Base-by-base conservation (phyloP, 106 monocot genomes). In the Dioscorea zingiberensis region DNA sequence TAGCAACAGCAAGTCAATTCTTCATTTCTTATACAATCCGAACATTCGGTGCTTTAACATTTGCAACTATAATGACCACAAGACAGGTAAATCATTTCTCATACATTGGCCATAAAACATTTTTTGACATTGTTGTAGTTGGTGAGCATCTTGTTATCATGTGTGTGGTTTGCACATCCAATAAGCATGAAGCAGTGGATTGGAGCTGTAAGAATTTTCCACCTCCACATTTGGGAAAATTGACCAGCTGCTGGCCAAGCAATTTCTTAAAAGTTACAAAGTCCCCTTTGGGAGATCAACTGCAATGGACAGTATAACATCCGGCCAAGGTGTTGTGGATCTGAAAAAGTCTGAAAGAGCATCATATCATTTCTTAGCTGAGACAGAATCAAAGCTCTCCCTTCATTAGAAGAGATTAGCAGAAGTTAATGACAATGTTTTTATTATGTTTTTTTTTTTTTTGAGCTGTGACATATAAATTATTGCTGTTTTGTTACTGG, bases 31-130 rank as follows among this genome's bases (percentile, higher is more conserved):
- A 98, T 47, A 98, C 97, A 5, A 98, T 98, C 27, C 83, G 97
- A 68, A 92, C 91, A 38, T 98, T 98, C 64, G 97, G 97, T 27
- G 92, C 97, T 77, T 86, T 98, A 27, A 89, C 92, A 70, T 98
- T 98, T 81, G 97, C 97, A 6, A 92, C 92, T 46, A 85, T 98
- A 73, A 98, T 98, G 97, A 98, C 92, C 29, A 98, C 97, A 7
- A 88, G 97, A 89, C 92, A 98, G 87, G 97, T 98, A 59, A 16
- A 30, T 30, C 30, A 2, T 30, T 2, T 30, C 30, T 7, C n/a
- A n/a, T 32, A 6, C 46, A 56, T 30, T 25, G 12, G 21, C 10
- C 16, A 0, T 15, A 27, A 11, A 68, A 55, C 16, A 45, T 47
- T 74, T 65, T 14, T 25, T 21, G 53, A 48, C 12, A 9, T 61